Evolutionary conservation across 805 yeast species (phyloP), one percentile per base, ranked within the genome.

Genomic region (Limtongia smithiae): DNA sequence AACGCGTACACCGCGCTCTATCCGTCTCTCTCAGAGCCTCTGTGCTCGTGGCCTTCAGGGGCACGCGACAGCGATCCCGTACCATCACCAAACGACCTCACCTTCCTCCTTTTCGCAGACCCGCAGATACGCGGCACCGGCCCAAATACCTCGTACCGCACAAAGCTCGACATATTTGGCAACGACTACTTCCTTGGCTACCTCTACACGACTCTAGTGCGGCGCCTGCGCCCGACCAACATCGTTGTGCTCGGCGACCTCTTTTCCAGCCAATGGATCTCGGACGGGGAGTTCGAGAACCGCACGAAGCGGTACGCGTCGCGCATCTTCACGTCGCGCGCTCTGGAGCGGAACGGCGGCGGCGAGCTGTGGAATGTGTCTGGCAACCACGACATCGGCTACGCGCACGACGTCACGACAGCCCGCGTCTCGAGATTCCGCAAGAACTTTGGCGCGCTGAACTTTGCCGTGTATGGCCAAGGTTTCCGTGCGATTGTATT

Each of bases 371-470:
- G 88, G 53, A 93, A 93, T 65, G 71, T 93, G 40, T 82, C 95
- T 1, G 98, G 98, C 1, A 93, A 93, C 65, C 98, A 93, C 65
- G 98, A 93, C 65, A 81, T 91, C 41, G 98, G 98, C 0, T 91
- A 93, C 65, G 79, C 85, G 41, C 97, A 97, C 0, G 98, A 93
- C 67, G 87, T 94, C 35, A 89, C 96, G 0, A 81, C 82, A 71
- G 96, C 87, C 61, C 95, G 94, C 61, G 79, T 88, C 80, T 79
- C 86, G 1, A 73, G 98, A 57, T 93, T 80, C 69, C 75, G 74
- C 46, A 70, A 71, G 34, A 69, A 84, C 25, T 93, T 85, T 68
- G 98, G 98, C 30, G 79, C 81, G 59, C 87, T 88, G 61, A 91
- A 91, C 67, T 91, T 74, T 64, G 87, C 86, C 70, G 78, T 84